Percentiles rank a stretch among this genome's conserved stretches.
Conservation (phyloP, 305 asterid species). For the Solanum hybrid region DNA sequence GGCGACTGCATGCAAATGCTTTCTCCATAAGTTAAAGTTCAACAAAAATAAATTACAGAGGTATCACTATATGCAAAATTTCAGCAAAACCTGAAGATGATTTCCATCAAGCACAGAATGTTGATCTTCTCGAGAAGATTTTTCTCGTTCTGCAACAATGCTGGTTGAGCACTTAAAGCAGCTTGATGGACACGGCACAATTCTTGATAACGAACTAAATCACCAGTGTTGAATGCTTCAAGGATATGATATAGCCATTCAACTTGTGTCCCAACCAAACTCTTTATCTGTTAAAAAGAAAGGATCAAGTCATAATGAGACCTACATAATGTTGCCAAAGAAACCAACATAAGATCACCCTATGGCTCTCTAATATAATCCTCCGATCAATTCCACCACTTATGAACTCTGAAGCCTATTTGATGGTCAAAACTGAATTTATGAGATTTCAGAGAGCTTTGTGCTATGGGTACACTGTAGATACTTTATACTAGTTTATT, state of each 20-base stretch:
- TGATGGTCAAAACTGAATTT: not conserved
- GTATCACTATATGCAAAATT: not conserved
- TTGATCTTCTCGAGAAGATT: constrained; percentile 76
- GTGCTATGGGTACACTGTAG: not conserved
- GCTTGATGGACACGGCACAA: constrained; percentile 59
- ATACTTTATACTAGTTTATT: not conserved
- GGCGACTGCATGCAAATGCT: constrained; percentile 40
- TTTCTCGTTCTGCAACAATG: constrained; percentile 68
- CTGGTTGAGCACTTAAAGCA: constrained; percentile 65
- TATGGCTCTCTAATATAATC: not conserved
- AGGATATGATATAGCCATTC: constrained; percentile 74
- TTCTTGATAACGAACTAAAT: constrained; percentile 69
- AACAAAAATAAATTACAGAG: not conserved
- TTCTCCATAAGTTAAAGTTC: not conserved
- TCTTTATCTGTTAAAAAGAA: constrained; percentile 39
- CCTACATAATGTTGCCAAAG: not conserved
- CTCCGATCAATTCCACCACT: not conserved
- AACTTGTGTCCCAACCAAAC: constrained; percentile 58
- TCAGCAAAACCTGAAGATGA: constrained; percentile 48
- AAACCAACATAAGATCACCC: not conserved
- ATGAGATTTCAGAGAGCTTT: not conserved
- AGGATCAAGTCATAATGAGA: not conserved
- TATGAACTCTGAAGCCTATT: not conserved
- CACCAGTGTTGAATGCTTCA: constrained; percentile 73
- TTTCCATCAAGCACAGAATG: constrained; percentile 80